These are phyloP conservation scores for Thelonectria discophora DNA, from an alignment of 2,329 filamentous ascomycete species.

Conservation along the genomic window DNA sequence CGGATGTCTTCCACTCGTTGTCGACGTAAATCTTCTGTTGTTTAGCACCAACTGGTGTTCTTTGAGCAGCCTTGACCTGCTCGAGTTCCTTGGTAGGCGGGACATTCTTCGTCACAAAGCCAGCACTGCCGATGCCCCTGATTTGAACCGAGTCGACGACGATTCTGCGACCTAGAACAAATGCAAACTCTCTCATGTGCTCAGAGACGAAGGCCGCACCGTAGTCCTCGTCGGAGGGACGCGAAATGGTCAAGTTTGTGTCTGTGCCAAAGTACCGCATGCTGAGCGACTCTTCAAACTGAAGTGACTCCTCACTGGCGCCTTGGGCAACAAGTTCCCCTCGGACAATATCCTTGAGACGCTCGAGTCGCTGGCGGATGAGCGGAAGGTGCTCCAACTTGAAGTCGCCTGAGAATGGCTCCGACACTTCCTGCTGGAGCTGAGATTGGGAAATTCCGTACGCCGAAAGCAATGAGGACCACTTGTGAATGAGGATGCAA, in stretches of 20 bases:
- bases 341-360: conserved; percentile 45
- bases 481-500: conserved; percentile 54
- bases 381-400: conserved; percentile 7
- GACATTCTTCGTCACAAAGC: not conserved
- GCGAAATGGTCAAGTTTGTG: conserved; percentile 53
- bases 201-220: conserved; percentile 47
- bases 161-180: conserved; percentile 49
- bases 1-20: conserved; percentile 19
- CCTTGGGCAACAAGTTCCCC: conserved; percentile 53
- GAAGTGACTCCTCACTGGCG: conserved; percentile 50
- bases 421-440: conserved; percentile 49
- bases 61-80: not conserved
- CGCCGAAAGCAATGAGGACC: conserved; percentile 53
- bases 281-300: conserved; percentile 53
- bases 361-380: conserved; percentile 1
- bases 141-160: conserved; percentile 52
- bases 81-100: not conserved
- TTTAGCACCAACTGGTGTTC: rapidly evolving
- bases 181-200: conserved; percentile 54
- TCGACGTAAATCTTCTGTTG: conserved; percentile 24
- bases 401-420: conserved; percentile 44
- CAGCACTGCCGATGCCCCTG: conserved; percentile 22
- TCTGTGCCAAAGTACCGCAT: conserved; percentile 59
- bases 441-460: conserved; percentile 55
- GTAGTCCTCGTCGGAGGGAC: conserved; percentile 48